Base-by-base conservation (phyloP, 139 green algal species). In the Chlamydomonas sphaeroides region DNA sequence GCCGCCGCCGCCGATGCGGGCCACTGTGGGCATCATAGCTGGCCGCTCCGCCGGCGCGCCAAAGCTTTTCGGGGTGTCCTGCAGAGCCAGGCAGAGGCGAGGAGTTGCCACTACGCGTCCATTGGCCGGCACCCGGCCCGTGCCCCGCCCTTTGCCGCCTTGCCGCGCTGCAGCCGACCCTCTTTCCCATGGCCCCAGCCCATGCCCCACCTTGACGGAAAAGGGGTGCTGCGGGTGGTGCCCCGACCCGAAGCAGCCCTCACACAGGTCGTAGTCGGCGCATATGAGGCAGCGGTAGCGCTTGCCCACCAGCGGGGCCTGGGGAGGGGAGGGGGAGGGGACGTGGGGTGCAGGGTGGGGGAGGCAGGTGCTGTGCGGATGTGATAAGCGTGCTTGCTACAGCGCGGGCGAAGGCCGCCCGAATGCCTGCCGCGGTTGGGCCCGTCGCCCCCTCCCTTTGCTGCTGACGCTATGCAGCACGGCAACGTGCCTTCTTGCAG, bases 271-370 rank as follows among this genome's bases (percentile, higher is more conserved):
- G 10, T 87, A 68, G 67, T 88, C 82, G 8, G 62, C 67, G 78
- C 87, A 93, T 62, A 91, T 86, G 59, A 90, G 72, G 80, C 90
- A 93, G 51, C 81, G 67, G 80, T 80, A 91, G 62, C 87, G 87
- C 77, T 84, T 86, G 65, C 87, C 87, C 3, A 68, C 32, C 33
- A 93, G 65, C 3, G 87, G 89, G 17, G 85, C 80, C 79, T 85
- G 70, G 35, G 71, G 51, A 30, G n/a, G 5, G 66, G 39, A 72
- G 38, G 66, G 66, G 38, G 56, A 30, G 56, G 56, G 56, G 21
- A 63, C 5, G 20, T 10, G 56, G 56, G 56, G n/a, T n/a, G n/a
- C n/a, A n/a, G n/a, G n/a, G n/a, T 11, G 36, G 35, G 36, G 65
- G 35, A 39, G 65, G 35, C 11, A 48, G 65, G 35, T 48, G 65